These are phyloP conservation scores for Tardiomyces blankii DNA, from an alignment of 1,139 yeast genomes.

Conservation along the genomic window DNA sequence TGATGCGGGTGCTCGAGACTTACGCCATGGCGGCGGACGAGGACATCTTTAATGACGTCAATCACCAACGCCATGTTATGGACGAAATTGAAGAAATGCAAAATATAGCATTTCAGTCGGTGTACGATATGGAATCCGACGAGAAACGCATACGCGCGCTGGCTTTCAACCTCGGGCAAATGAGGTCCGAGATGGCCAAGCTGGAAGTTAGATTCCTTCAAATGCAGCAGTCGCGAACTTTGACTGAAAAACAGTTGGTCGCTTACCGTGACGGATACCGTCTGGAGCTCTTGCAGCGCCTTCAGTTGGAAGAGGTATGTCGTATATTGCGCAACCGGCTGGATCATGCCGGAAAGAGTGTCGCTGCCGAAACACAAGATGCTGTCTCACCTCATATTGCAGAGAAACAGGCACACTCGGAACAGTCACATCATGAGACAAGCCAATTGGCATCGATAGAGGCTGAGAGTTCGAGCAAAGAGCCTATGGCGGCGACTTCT, in stretches of 20 bases:
- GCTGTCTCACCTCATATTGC: too few relatives aligned
- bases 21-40: background rate
- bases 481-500: too few relatives aligned
- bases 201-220: background rate
- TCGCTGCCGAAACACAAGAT: conserved; percentile 2
- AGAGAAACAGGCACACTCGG: too few relatives aligned
- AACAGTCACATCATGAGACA: too few relatives aligned
- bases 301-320: conserved; percentile 7
- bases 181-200: background rate
- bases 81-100: background rate
- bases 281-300: conserved; percentile 5
- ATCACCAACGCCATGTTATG: background rate
- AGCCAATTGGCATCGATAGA: too few relatives aligned
- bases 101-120: background rate
- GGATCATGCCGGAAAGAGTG: conserved; percentile 1
- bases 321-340: conserved; percentile 2
- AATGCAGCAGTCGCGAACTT: background rate
- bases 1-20: background rate
- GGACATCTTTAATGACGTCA: background rate
- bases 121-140: background rate
- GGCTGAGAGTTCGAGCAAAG: too few relatives aligned
- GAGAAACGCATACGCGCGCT: background rate
- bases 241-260: conserved; percentile 3
- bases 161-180: background rate
- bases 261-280: conserved; percentile 4